Conservation (phyloP, 768 basidiomycete genomes). For the Trametes cingulata region DNA sequence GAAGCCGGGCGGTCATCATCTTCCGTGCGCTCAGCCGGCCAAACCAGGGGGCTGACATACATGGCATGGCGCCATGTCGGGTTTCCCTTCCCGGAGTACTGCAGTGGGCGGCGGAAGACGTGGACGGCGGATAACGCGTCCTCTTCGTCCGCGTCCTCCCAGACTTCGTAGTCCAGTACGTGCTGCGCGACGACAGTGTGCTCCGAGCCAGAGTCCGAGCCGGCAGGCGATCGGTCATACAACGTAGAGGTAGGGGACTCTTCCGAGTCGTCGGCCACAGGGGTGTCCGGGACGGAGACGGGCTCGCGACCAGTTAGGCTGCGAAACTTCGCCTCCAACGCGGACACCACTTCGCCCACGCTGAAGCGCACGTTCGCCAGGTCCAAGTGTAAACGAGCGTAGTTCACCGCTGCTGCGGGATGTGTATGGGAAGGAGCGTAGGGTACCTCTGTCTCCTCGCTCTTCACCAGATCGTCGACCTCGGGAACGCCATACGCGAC, state of each 20-base stretch:
- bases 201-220: not conserved
- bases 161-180: not conserved
- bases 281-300: not conserved
- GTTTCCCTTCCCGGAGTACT: not conserved
- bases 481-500: not conserved
- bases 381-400: conserved; percentile 6
- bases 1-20: not conserved
- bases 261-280: not conserved
- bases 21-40: conserved; percentile 5
- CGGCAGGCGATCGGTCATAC: not conserved
- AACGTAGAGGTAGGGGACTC: not conserved
- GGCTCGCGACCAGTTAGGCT: not conserved
- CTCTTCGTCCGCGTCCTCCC: not conserved
- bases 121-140: not conserved
- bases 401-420: not conserved
- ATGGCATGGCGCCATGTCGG: conserved; percentile 24
- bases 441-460: conserved; percentile 1
- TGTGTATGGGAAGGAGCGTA: not conserved
- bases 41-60: conserved; percentile 20
- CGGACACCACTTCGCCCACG: conserved; percentile 8
- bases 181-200: not conserved
- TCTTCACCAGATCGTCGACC: not conserved
- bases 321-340: conserved; percentile 3
- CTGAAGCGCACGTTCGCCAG: conserved; percentile 4
- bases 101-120: not conserved